Evolutionary conservation across 768 basidiomycete species (phyloP).

Genomic region (Pluteus cervinus): DNA sequence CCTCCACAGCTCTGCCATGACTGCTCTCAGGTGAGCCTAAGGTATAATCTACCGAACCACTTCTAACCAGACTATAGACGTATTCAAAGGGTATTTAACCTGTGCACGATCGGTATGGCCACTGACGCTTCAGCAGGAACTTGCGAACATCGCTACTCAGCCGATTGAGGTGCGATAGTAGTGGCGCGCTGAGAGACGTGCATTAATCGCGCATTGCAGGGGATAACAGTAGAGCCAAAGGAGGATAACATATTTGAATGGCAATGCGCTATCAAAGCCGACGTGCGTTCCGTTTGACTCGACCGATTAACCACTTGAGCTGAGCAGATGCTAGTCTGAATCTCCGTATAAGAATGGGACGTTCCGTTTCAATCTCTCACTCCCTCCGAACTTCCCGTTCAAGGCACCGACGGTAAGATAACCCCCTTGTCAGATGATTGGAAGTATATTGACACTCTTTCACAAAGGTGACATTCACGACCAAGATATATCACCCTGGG

Average conservation of each 20-base stretch:
- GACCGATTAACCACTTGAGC: neutral
- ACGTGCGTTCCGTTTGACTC: conserved; percentile 37
- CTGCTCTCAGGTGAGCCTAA: conserved; percentile 34
- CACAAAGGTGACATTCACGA: conserved; percentile 73
- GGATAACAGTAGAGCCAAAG: conserved; percentile 50
- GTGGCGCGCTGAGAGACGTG: conserved; percentile 8
- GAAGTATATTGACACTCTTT: conserved; percentile 9
- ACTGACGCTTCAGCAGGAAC: conserved; percentile 44
- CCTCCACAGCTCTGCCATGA: conserved; percentile 22
- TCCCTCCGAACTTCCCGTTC: conserved; percentile 84
- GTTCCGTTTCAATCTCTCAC: conserved; percentile 65
- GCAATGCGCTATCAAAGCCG: conserved; percentile 72
- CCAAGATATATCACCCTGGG: conserved; percentile 87
- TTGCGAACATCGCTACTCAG: conserved; percentile 50
- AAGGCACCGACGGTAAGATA: conserved; percentile 68
- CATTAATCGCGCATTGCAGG: conserved; percentile 33
- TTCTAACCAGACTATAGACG: conserved; percentile 43
- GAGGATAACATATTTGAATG: conserved; percentile 75
- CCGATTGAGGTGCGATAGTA: conserved; percentile 52
- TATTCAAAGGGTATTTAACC: conserved; percentile 56
- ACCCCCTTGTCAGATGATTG: conserved; percentile 6
- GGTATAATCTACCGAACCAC: no score
- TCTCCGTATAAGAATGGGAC: conserved; percentile 82
- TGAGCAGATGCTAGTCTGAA: conserved; percentile 41
- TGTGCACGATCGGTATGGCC: conserved; percentile 7